Evolutionary conservation across 164 flowering plant species (phyloP).

Genomic region (Houttuynia cordata): DNA sequence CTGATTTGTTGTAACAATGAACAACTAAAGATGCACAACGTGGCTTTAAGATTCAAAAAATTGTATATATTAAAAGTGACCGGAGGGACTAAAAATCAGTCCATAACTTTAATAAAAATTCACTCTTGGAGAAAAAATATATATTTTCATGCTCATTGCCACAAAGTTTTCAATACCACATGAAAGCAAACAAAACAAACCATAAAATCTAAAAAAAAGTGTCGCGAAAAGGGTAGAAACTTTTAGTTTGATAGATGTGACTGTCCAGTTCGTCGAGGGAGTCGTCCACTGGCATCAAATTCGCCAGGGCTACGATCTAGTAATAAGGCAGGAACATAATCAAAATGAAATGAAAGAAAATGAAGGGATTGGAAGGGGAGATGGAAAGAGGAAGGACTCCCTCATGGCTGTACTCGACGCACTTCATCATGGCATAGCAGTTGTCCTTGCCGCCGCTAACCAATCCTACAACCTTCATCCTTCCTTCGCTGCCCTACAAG

Average conservation of each 20-base stretch:
- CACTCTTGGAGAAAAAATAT: no score
- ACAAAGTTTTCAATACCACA: not conserved
- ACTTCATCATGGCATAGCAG: conserved; percentile 92
- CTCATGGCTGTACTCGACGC: conserved; percentile 76
- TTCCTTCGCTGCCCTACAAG: no score
- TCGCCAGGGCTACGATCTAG: conserved; percentile 91
- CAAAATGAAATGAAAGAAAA: not conserved
- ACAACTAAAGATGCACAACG: no score
- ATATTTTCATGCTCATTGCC: no score
- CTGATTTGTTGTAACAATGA: no score
- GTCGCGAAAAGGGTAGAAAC: no score
- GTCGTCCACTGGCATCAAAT: conserved; percentile 82
- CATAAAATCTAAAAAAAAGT: not conserved
- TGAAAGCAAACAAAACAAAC: not conserved
- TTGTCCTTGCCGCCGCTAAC: conserved; percentile 98
- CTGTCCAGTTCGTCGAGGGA: conserved; percentile 87
- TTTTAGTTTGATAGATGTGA: conserved; percentile 96
- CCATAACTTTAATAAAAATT: no score
- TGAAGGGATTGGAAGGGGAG: not conserved
- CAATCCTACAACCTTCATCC: conserved; percentile 86
- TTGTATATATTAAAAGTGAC: no score
- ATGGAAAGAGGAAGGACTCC: conserved; percentile 7
- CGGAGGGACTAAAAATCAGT: no score
- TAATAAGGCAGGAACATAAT: conserved; percentile 1
- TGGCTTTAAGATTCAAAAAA: no score